phyloP scores from a whole-genome alignment of 1,139 yeast genomes.

The Magnusiomyces ingens region DNA sequence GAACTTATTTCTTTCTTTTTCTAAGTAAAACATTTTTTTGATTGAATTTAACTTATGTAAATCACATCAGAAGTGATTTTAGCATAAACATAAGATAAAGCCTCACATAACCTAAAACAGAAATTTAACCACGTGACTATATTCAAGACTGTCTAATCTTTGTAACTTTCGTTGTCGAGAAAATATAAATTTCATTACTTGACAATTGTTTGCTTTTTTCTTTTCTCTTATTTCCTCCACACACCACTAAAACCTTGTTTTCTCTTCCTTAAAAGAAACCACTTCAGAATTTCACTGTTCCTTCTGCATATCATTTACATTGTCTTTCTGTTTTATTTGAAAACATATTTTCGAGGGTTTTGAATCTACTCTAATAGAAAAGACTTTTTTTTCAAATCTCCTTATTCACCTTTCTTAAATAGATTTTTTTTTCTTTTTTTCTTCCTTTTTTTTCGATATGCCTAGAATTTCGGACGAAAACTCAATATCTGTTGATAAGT shows the following conservation, averaged over 20 bases:
- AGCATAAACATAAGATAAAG: background rate
- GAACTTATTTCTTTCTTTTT: background rate
- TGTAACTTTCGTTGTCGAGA: background rate
- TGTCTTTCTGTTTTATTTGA: background rate
- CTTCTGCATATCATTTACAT: background rate
- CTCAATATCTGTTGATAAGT: background rate
- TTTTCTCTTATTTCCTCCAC: no score
- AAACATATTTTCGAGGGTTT: background rate
- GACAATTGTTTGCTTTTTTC: no score
- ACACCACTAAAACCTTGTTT: no score
- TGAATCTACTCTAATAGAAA: background rate
- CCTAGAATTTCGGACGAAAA: constrained; percentile 1
- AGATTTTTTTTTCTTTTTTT: background rate
- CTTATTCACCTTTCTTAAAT: background rate
- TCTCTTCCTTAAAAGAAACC: no score
- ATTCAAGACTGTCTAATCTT: background rate
- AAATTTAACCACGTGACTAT: background rate
- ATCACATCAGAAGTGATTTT: background rate
- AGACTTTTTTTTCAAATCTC: background rate
- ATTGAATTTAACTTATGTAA: background rate
- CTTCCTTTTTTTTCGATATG: background rate
- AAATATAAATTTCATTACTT: background rate
- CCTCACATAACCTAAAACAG: background rate
- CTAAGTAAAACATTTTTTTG: background rate
- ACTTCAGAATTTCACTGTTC: no score